Percentiles rank a stretch among this genome's conserved stretches.
Conservation (phyloP, 2,329 filamentous ascomycete species). For the Domatiomyces globalis region DNA sequence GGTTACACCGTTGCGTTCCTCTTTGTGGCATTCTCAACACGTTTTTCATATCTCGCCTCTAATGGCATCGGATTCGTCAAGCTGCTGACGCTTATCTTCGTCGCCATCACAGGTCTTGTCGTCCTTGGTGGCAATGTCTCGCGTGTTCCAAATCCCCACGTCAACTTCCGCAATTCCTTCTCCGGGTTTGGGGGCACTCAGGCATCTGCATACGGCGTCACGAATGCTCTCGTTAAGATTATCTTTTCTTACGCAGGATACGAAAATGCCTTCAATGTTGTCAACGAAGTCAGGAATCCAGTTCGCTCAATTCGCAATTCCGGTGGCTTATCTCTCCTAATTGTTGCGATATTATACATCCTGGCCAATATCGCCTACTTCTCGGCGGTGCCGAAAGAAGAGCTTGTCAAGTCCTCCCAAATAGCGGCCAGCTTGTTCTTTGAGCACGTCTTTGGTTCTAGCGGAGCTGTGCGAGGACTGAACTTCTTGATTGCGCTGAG, state of each 20-base stretch:
- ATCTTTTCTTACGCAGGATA: conserved; percentile 46
- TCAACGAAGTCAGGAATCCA: conserved; percentile 48
- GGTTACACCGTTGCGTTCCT: conserved; percentile 44
- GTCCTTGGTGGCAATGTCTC: conserved; percentile 44
- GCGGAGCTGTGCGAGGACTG: conserved; percentile 37
- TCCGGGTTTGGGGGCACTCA: conserved; percentile 27
- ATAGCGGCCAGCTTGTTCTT: conserved; percentile 48
- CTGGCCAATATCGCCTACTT: conserved; percentile 50
- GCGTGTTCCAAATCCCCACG: conserved; percentile 34
- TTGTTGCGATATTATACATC: conserved; percentile 43
- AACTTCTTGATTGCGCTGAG: conserved; percentile 45
- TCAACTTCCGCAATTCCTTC: conserved; percentile 44
- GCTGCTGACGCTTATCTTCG: conserved; percentile 48
- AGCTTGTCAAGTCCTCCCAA: conserved; percentile 40
- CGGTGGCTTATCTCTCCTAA: conserved; percentile 36
- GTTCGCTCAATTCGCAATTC: conserved; percentile 40
- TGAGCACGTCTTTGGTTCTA: conserved; percentile 40
- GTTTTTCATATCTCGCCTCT: conserved; percentile 41
- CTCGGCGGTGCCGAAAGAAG: conserved; percentile 39
- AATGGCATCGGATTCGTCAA: conserved; percentile 48
- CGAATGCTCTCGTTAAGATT: conserved; percentile 45
- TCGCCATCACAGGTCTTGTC: conserved; percentile 47
- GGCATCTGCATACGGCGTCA: conserved; percentile 36
- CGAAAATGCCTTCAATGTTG: conserved; percentile 47
- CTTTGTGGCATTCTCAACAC: conserved; percentile 41